Base-by-base conservation (phyloP, 2,329 filamentous ascomycete genomes). In the Apiospora aurea region DNA sequence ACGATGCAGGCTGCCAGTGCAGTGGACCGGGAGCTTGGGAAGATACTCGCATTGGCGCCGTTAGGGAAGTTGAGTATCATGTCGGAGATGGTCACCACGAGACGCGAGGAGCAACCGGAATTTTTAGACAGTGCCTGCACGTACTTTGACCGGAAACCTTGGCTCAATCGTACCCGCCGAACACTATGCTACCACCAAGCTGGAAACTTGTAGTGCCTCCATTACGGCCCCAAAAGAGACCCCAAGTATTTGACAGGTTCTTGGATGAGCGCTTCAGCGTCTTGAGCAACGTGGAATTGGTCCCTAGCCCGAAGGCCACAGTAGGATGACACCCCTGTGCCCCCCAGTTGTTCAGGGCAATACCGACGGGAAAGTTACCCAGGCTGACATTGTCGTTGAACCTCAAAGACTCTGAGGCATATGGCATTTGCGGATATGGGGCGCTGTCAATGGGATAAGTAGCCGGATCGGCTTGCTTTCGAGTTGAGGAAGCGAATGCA, bases 11-110 rank as follows among this genome's bases (percentile, higher is more conserved):
- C 74, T 0, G 43, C 26, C 2, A 79, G 71, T 18, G 74, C 67
- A 1, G 67, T 67, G 29, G 64, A 21, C 73, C 67, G 8, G 64
- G 26, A 4, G 71, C 49, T 0, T 13, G 18, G 11, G 73, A 79
- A 78, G 34, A 82, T 75, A 71, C 79, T 81, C 44, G 70, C 72
- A 26, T 80, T 74, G 57, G 77, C 80, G 34, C 79, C 79, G 73
- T 81, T 81, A 3, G 77, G 75, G 73, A 79, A 81, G 73, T 81
- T 78, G 72, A 81, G 75, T 21, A 75, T 71, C 21, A 82, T 77
- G 71, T 81, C 78, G 43, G 74, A 71, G 46, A 81, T 77, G 43
- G 73, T 73, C 34, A 80, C 75, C 1, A 80, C 26, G 76, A 81
- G 38, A 57, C 70, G 18, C 71, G 64, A 14, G 73, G 67, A 14